Conservation (phyloP, 805 yeast species). For the Yamadazyma takamatsuzukensis region DNA sequence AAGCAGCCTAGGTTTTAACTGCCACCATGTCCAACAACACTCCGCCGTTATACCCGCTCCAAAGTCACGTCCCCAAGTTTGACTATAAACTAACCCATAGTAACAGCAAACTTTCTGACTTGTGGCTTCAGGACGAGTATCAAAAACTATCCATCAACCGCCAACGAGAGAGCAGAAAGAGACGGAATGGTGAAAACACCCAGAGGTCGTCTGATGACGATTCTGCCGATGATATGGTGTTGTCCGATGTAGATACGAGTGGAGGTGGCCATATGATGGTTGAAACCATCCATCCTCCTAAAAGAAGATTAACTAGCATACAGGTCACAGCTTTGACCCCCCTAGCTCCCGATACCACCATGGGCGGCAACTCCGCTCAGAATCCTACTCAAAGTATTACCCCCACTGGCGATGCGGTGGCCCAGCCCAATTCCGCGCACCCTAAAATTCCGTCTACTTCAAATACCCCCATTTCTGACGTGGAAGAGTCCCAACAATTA, state of each 20-base stretch:
- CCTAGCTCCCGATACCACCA: constrained; percentile 4
- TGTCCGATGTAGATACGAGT: constrained; percentile 29
- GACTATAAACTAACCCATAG: constrained; percentile 32
- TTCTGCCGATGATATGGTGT: constrained; percentile 31
- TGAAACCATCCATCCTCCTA: constrained; percentile 30
- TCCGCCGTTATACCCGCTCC: constrained; percentile 34
- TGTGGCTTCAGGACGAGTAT: constrained; percentile 28
- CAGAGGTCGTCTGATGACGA: constrained; percentile 11
- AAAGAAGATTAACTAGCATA: constrained; percentile 28
- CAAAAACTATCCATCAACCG: constrained; percentile 20
- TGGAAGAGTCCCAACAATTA: constrained; percentile 43
- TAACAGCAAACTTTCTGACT: constrained; percentile 26
- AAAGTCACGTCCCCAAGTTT: constrained; percentile 22
- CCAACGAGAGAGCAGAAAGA: constrained; percentile 23
- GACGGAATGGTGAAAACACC: constrained; percentile 16
- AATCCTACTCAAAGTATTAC: neutral
- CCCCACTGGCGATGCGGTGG: neutral
- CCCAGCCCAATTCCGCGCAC: constrained; percentile 5
- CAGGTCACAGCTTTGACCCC: constrained; percentile 6
- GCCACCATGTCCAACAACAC: constrained; percentile 3
- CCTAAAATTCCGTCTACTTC: constrained; percentile 16
- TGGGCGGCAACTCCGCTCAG: neutral
- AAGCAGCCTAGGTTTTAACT: no score
- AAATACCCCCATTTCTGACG: constrained; percentile 33
- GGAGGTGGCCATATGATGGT: constrained; percentile 6